These are phyloP conservation scores for Malus fusca DNA, from an alignment of 306 rosid species.

Conservation along the genomic window DNA sequence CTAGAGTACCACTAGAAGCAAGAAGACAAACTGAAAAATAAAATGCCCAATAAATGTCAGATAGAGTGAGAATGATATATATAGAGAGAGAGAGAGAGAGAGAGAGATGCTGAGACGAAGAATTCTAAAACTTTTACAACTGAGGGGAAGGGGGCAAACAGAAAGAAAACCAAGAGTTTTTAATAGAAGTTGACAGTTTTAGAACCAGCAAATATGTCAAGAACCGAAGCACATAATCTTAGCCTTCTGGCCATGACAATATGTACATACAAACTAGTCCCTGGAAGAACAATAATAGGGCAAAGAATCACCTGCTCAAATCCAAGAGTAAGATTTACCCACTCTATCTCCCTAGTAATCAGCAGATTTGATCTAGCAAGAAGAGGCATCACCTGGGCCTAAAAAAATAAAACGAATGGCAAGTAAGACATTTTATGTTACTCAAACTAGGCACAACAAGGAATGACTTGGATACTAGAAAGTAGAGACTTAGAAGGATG, in stretches of 20 bases:
- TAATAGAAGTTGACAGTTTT: background rate
- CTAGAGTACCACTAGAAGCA: conserved; percentile 14
- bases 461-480: background rate
- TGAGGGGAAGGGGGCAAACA: background rate
- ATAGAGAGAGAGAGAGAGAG: background rate
- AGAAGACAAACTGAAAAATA: conserved; percentile 2
- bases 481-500: background rate
- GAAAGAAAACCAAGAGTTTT: background rate
- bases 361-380: conserved; percentile 95
- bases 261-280: background rate
- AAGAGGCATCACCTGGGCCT: conserved; percentile 78
- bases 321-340: conserved; percentile 93
- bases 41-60: background rate
- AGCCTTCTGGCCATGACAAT: background rate
- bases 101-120: background rate
- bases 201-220: background rate
- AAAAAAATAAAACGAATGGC: conserved; percentile 11
- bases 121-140: background rate
- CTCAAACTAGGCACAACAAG: background rate
- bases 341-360: conserved; percentile 83
- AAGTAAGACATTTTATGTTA: conserved; percentile 17
- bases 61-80: background rate
- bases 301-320: conserved; percentile 72
- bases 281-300: background rate
- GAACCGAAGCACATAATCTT: background rate